Percentiles rank a stretch among this genome's conserved stretches.
Conservation (phyloP, 1,284 basidiomycete species). For the Pseudozyma pruni region DNA sequence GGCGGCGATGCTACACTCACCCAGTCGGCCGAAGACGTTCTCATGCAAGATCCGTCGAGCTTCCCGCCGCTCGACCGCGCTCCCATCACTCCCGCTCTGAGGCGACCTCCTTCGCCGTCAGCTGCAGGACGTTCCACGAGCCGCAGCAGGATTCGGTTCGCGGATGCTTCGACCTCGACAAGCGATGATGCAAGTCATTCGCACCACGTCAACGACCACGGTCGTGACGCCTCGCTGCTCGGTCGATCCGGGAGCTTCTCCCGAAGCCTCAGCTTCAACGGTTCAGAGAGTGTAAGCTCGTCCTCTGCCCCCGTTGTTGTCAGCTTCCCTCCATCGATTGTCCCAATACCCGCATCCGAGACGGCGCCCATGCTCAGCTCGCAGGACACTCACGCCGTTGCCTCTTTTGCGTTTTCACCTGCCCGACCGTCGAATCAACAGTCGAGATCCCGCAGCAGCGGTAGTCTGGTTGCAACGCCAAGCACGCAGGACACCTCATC, state of each 20-base stretch:
- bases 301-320: conserved; percentile 35
- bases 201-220: not conserved
- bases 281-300: conserved; percentile 42
- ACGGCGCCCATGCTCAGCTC: conserved; percentile 1
- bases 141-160: conserved; percentile 38
- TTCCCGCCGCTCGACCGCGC: conserved; percentile 46
- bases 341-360: conserved; percentile 14
- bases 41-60: conserved; percentile 35
- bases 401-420: conserved; percentile 9
- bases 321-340: conserved; percentile 38
- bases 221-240: conserved; percentile 3
- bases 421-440: conserved; percentile 9
- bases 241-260: conserved; percentile 50
- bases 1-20: conserved; percentile 39
- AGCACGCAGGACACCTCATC: conserved; percentile 3
- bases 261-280: conserved; percentile 47
- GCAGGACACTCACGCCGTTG: conserved; percentile 12
- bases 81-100: conserved; percentile 25
- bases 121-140: conserved; percentile 20
- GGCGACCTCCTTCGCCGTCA: conserved; percentile 24
- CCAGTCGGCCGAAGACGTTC: conserved; percentile 19
- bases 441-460: conserved; percentile 23
- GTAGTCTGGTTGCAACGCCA: conserved; percentile 8
- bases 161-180: not conserved
- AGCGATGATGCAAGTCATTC: not conserved